Conservation (phyloP, 805 yeast genomes). For the Starmerella apicola region DNA sequence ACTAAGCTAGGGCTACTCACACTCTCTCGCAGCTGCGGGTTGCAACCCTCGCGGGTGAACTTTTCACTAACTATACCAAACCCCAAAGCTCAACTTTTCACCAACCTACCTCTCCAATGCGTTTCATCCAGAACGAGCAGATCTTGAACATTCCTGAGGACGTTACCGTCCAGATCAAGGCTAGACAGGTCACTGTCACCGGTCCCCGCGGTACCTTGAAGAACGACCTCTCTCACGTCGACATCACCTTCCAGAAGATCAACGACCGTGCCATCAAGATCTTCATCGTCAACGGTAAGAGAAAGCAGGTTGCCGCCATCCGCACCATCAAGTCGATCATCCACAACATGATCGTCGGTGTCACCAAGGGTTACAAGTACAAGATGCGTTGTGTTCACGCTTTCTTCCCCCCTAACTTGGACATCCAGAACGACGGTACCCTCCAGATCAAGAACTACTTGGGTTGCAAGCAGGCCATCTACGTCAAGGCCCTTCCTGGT, state of each 20-base stretch:
- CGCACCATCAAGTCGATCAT: constrained; percentile 96
- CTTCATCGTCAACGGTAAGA: constrained; percentile 96
- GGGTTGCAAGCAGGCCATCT: constrained; percentile 97
- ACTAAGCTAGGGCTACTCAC: too few relatives aligned
- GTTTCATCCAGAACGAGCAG: constrained; percentile 82
- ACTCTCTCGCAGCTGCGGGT: too few relatives aligned
- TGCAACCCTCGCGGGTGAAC: too few relatives aligned
- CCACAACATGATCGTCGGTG: constrained; percentile 93
- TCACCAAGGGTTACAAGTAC: constrained; percentile 97
- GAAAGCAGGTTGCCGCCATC: constrained; percentile 99
- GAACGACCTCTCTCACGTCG: constrained; percentile 88
- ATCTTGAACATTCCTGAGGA: constrained; percentile 79
- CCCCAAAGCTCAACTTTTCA: neutral
- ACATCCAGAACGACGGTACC: constrained; percentile 66
- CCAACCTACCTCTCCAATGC: constrained; percentile 34
- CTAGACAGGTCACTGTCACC: constrained; percentile 78
- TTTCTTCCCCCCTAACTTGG: constrained; percentile 99
- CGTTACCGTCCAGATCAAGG: constrained; percentile 79
- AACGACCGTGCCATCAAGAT: constrained; percentile 64
- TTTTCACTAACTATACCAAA: neutral
- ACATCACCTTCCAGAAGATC: constrained; percentile 79
- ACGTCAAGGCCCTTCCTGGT: constrained; percentile 76
- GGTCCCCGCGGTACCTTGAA: constrained; percentile 95
- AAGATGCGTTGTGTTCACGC: constrained; percentile 99
- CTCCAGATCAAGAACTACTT: constrained; percentile 97